phyloP scores from a whole-genome alignment of 169 alveolate genomes.

The Plasmodium vinckei region DNA sequence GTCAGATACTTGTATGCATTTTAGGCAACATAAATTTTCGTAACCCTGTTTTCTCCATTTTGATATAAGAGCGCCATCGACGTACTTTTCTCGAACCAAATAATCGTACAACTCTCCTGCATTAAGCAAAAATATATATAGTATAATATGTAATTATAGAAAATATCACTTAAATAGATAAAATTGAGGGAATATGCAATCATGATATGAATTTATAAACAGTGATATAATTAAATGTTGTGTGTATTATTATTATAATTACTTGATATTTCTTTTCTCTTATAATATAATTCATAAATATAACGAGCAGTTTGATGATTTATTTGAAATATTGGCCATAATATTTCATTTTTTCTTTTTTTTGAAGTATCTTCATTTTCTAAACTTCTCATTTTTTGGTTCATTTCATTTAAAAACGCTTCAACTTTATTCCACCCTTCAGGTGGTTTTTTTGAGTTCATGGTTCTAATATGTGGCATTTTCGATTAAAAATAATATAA shows the following conservation, averaged over 20 bases:
- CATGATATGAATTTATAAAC: no score
- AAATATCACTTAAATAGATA: not conserved
- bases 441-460: slow-evolving; percentile 88
- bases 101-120: slow-evolving; percentile 96
- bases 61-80: slow-evolving; percentile 97
- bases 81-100: slow-evolving; percentile 96
- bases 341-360: slow-evolving; percentile 95
- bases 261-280: slow-evolving; percentile 94
- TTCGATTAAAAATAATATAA: slow-evolving; percentile 3
- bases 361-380: slow-evolving; percentile 95
- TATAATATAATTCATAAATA: slow-evolving; percentile 94
- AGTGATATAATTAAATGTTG: not conserved
- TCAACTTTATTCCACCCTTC: slow-evolving; percentile 97
- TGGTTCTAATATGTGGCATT: slow-evolving; percentile 85
- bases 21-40: slow-evolving; percentile 97
- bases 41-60: slow-evolving; percentile 99
- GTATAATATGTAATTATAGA: slow-evolving; percentile 6
- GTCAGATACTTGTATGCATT: slow-evolving; percentile 94
- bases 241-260: slow-evolving; percentile 44
- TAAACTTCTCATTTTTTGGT: slow-evolving; percentile 96
- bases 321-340: slow-evolving; percentile 97
- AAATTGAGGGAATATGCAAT: no score
- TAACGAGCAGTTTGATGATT: slow-evolving; percentile 97
- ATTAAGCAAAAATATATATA: slow-evolving; percentile 4
- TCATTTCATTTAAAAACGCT: slow-evolving; percentile 92